Base-by-base conservation (phyloP, 306 rosid genomes). In the Arachis hypogaea region DNA sequence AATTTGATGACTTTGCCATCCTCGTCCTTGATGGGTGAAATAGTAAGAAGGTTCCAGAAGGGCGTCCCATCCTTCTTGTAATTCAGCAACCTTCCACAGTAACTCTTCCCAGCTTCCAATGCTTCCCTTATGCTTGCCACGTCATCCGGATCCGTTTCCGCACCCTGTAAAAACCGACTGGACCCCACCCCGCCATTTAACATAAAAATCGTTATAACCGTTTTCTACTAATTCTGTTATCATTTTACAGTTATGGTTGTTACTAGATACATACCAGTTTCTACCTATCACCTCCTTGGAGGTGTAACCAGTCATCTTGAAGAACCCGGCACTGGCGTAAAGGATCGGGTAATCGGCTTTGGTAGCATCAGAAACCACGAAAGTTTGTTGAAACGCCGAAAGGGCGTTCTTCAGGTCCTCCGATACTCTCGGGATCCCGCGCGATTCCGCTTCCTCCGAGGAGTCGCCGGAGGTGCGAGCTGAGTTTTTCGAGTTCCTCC, bases 21-120 rank as follows among this genome's bases (percentile, higher is more conserved):
- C 2, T 94, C 95, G 22, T 89, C 96, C 72, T 94, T 91, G 38
- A 94, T 91, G 12, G 98, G 98, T 7, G 98, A 81, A 78, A 94
- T 82, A 3, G 98, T 94, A 50, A 94, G 97, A 56, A 94, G 85
- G 69, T 94, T 94, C 98, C 98, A 94, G 65, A 88, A 94, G 0
- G 97, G 90, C 5, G 96, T 89, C 60, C 98, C 98, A 56, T 94
- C 97, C 64, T 94, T 94, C 87, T 94, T 94, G 83, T 94, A 94
- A 85, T 94, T 94, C 44, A 94, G 69, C 47, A 94, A 69, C 78
- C 98, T 86, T 66, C 98, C 97, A 51, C 98, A 94, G 74, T 86
- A 94, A 63, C 89, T 85, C 4, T 68, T 70, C 41, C 97, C 92
- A 0, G 29, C 71, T 63, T 74, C 73, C 80, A 94, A 78, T 1